Percentiles rank a stretch among this genome's conserved stretches.
phyloP scores from a whole-genome alignment of 495 filamentous ascomycete genomes.

The Monascus purpureus region DNA sequence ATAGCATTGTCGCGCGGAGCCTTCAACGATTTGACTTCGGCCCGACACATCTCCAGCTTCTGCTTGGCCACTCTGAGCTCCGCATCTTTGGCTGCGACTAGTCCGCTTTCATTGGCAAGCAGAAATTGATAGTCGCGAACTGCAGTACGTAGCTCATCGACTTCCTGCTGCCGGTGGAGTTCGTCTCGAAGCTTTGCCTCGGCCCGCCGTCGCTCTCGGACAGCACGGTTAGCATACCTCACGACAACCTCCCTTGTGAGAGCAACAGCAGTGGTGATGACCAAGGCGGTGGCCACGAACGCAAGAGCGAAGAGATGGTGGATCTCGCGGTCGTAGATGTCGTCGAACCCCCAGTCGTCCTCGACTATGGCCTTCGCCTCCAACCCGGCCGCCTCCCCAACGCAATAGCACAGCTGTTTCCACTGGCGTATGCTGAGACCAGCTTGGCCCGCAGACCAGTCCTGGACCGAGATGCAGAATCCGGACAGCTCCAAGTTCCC shows the following conservation, averaged over 20 bases:
- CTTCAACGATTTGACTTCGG: not conserved
- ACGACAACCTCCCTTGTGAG: not conserved
- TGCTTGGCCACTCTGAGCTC: conserved; percentile 2
- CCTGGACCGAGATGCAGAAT: conserved; percentile 1
- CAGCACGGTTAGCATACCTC: not conserved
- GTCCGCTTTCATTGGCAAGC: not conserved
- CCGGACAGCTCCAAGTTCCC: not conserved
- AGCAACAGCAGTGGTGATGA: not conserved
- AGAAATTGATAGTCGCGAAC: not conserved
- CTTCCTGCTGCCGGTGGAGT: not conserved
- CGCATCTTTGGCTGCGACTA: conserved; percentile 1
- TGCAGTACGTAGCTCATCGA: not conserved
- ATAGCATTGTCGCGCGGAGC: not conserved
- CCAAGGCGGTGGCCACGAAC: not conserved
- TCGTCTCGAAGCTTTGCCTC: conserved; percentile 1
- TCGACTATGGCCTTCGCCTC: not conserved
- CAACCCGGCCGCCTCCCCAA: conserved; percentile 3
- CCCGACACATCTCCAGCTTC: conserved; percentile 1
- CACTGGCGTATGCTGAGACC: not conserved
- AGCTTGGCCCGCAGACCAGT: not conserved
- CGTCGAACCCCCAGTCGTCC: not conserved
- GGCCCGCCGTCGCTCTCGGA: not conserved
- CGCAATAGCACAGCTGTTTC: conserved; percentile 2
- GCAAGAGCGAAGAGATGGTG: conserved; percentile 1
- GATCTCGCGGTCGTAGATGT: conserved; percentile 2